Evolutionary conservation across 78 protist genomes (phyloP).

Genomic region (Dictyostelium purpureum): DNA sequence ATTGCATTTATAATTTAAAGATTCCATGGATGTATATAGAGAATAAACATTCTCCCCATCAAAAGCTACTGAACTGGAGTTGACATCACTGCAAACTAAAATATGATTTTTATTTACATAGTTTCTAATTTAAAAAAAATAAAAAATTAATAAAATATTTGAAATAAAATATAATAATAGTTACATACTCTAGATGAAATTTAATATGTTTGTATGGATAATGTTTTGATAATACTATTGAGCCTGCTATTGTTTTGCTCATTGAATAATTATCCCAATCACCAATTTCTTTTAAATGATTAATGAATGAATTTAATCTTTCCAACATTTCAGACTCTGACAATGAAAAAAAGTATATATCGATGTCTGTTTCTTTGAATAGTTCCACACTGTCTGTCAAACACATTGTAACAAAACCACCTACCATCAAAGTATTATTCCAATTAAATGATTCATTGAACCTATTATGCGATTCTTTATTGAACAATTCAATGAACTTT

Average conservation of each 20-base stretch:
- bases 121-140: neutral
- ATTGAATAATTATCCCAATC: slow-evolving; percentile 21
- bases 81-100: slow-evolving; percentile 30
- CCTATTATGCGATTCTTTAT: neutral
- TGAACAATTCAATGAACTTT: neutral
- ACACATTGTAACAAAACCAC: slow-evolving; percentile 14
- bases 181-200: slow-evolving; percentile 50
- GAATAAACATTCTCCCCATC: slow-evolving; percentile 24
- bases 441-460: slow-evolving; percentile 12
- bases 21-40: slow-evolving; percentile 17
- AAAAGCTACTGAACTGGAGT: neutral
- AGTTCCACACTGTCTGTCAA: neutral
- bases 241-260: neutral
- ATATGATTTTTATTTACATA: slow-evolving; percentile 33
- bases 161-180: neutral
- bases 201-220: slow-evolving; percentile 35
- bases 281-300: neutral
- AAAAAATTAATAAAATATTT: neutral
- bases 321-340: neutral
- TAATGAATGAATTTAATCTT: neutral
- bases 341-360: slow-evolving; percentile 18
- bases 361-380: neutral
- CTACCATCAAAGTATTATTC: slow-evolving; percentile 10
- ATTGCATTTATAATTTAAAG: slow-evolving; percentile 35
- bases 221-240: slow-evolving; percentile 16